Conservation (phyloP, 228 moss, liverwort and hornwort species). For the Sphagnum fallax region DNA sequence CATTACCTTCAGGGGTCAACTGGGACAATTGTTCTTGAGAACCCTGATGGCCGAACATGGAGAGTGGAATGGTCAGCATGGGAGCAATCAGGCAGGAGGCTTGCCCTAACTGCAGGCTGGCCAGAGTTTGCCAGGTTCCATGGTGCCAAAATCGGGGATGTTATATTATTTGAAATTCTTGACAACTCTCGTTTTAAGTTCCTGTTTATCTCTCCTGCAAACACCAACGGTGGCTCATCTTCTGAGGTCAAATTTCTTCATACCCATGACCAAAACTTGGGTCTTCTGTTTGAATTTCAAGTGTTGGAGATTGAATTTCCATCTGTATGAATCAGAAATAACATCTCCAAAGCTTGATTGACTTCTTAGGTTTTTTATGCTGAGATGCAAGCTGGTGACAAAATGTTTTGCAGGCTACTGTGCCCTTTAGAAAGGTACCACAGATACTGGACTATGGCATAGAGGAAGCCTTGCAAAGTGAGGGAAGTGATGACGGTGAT, state of each 20-base stretch:
- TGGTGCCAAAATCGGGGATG: conserved; percentile 1
- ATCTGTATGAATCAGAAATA: no score
- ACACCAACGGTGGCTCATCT: no score
- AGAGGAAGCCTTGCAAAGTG: conserved; percentile 21
- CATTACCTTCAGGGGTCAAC: not conserved
- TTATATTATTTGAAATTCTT: not conserved
- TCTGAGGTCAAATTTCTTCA: no score
- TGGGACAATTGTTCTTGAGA: not conserved
- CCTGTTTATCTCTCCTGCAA: not conserved
- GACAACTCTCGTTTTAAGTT: not conserved
- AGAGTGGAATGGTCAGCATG: not conserved
- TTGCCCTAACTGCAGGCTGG: not conserved
- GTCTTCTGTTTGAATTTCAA: no score
- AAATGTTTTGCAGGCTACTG: conserved; percentile 31
- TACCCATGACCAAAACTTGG: no score
- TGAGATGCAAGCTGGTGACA: no score
- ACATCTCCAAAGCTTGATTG: no score
- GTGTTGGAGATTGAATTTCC: no score
- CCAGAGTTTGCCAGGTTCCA: not conserved
- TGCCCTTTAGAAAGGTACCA: conserved; percentile 16
- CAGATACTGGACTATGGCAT: conserved; percentile 59
- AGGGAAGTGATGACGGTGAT: conserved; percentile 29
- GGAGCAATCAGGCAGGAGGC: not conserved
- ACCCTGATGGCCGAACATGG: not conserved
- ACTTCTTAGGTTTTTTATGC: no score